Evolutionary conservation across 1,284 basidiomycete species (phyloP).

Genomic region (Phenoliferia sp.): DNA sequence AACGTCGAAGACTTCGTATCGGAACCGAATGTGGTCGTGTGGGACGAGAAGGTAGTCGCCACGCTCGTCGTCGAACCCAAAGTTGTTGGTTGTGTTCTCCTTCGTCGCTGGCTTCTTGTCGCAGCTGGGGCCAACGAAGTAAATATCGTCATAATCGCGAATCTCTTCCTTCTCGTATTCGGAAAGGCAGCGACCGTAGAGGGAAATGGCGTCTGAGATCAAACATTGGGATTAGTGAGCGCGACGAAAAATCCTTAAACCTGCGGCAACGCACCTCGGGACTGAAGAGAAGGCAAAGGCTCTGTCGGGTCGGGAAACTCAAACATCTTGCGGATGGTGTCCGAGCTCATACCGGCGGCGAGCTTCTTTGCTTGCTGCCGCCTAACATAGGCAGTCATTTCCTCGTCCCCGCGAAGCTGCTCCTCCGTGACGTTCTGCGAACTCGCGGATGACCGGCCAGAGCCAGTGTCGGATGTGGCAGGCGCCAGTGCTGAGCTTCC

Average conservation of each 20-base stretch:
- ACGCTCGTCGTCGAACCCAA: constrained; percentile 96
- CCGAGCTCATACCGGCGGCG: constrained; percentile 69
- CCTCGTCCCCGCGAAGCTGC: constrained; percentile 84
- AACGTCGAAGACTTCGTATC: constrained; percentile 88
- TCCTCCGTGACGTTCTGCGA: constrained; percentile 57
- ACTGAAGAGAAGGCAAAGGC: constrained; percentile 63
- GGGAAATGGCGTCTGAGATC: constrained; percentile 40
- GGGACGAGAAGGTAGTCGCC: constrained; percentile 91
- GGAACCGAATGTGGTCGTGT: constrained; percentile 89
- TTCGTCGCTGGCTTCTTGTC: constrained; percentile 71
- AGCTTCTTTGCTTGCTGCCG: constrained; percentile 84
- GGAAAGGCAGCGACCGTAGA: constrained; percentile 44
- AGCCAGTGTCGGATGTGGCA: constrained; percentile 8
- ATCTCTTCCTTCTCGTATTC: constrained; percentile 85
- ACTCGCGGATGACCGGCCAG: constrained; percentile 28
- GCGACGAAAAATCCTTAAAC: neutral
- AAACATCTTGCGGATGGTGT: constrained; percentile 81
- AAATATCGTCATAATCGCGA: constrained; percentile 77
- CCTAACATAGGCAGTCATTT: constrained; percentile 92
- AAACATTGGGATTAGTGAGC: neutral
- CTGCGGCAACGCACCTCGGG: constrained; percentile 56
- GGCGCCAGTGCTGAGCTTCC: constrained; percentile 21
- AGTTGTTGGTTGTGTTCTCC: constrained; percentile 76
- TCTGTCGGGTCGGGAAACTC: constrained; percentile 85
- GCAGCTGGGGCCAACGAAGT: constrained; percentile 72